phyloP scores from a whole-genome alignment of 768 basidiomycete genomes.

The Serendipita sp. region DNA sequence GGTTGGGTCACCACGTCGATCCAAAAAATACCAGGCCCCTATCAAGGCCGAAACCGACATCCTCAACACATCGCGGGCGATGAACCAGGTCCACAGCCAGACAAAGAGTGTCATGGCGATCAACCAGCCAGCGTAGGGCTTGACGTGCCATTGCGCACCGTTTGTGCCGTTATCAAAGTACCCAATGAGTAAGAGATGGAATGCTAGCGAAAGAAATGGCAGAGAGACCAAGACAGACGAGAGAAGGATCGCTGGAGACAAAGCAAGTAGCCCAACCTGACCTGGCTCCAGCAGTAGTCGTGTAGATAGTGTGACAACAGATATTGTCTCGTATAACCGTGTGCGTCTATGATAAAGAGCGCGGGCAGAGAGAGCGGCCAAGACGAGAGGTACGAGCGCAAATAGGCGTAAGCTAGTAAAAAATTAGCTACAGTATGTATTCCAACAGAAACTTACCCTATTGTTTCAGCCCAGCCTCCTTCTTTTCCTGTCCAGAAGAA shows the following conservation, averaged over 20 bases:
- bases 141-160: conserved; percentile 35
- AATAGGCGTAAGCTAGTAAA: conserved; percentile 52
- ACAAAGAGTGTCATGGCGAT: conserved; percentile 34
- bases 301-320: conserved; percentile 43
- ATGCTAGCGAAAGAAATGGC: conserved; percentile 62
- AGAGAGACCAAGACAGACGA: conserved; percentile 50
- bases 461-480: conserved; percentile 68
- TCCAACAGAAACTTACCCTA: conserved; percentile 37
- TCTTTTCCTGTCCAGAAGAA: conserved; percentile 45
- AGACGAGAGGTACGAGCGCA: conserved; percentile 52
- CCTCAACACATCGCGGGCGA: conserved; percentile 62
- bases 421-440: conserved; percentile 11
- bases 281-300: conserved; percentile 37
- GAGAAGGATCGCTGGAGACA: conserved; percentile 62
- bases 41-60: conserved; percentile 69
- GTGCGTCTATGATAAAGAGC: conserved; percentile 34
- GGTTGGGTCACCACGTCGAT: conserved; percentile 1
- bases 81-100: conserved; percentile 64
- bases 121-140: conserved; percentile 62
- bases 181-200: conserved; percentile 62
- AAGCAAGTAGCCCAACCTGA: conserved; percentile 57
- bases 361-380: conserved; percentile 55
- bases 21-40: conserved; percentile 76
- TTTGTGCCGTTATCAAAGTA: conserved; percentile 33
- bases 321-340: conserved; percentile 53